Evolutionary conservation across 768 basidiomycete genomes (phyloP).

Genomic region (Mrakia gelida): DNA sequence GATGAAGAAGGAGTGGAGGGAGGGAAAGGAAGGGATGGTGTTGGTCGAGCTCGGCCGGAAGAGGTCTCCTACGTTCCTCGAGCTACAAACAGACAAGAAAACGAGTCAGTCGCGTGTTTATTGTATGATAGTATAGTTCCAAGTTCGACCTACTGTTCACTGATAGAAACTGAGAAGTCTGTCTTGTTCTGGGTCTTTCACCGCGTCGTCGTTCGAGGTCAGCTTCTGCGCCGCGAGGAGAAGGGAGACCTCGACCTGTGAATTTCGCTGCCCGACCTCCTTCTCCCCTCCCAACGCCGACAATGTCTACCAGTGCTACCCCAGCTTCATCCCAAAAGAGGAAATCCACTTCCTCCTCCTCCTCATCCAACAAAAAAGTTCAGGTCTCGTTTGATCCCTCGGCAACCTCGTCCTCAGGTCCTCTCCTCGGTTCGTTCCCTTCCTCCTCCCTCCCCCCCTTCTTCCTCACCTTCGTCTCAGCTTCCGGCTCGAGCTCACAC

Average conservation of each 20-base stretch:
- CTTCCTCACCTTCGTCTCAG: background rate
- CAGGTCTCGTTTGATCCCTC: slow-evolving; percentile 33
- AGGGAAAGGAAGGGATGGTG: background rate
- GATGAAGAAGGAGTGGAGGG: background rate
- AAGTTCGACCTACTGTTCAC: background rate
- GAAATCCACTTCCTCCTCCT: background rate
- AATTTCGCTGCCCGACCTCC: background rate
- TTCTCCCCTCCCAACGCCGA: background rate
- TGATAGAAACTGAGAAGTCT: background rate
- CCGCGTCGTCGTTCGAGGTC: background rate
- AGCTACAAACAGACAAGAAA: too few species aligned
- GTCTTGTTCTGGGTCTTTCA: background rate
- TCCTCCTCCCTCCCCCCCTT: background rate
- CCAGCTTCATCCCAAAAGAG: slow-evolving; percentile 12
- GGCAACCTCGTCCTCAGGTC: slow-evolving; percentile 50
- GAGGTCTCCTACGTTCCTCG: background rate
- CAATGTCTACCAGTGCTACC: background rate
- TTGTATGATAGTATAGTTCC: too few species aligned
- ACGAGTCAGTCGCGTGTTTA: too few species aligned
- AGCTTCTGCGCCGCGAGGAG: background rate
- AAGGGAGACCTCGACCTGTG: too few species aligned
- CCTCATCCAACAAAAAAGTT: slow-evolving; percentile 13
- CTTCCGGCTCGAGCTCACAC: background rate
- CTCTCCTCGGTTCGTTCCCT: slow-evolving; percentile 52
- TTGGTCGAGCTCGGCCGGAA: background rate